phyloP scores from a whole-genome alignment of 257 asterid species.

The Handroanthus guayacan region DNA sequence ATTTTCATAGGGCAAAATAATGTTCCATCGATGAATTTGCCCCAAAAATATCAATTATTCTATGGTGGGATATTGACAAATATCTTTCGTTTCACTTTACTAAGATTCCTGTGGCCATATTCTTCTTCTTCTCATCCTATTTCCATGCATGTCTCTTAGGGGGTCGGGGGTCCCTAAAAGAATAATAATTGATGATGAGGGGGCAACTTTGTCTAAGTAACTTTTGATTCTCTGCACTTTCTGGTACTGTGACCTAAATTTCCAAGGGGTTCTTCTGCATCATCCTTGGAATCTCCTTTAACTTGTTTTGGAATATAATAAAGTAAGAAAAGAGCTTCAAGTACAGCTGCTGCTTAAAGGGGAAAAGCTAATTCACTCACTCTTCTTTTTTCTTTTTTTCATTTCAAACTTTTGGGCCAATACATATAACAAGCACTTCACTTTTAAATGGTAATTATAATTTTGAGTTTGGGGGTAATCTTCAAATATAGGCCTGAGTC shows the following conservation, averaged over 20 bases:
- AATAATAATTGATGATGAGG: constrained; percentile 55
- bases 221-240: constrained; percentile 51
- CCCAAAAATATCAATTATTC: constrained; percentile 36
- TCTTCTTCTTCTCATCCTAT: constrained; percentile 49
- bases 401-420: constrained; percentile 33
- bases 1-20: constrained; percentile 37
- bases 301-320: constrained; percentile 58
- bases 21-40: constrained; percentile 21
- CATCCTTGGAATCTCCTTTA: constrained; percentile 77
- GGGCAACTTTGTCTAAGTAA: constrained; percentile 35
- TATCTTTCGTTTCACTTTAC: constrained; percentile 53
- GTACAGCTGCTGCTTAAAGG: constrained; percentile 41
- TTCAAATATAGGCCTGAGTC: too few species aligned
- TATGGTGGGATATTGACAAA: constrained; percentile 55
- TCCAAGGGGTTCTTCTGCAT: constrained; percentile 50
- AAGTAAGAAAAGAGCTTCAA: constrained; percentile 50
- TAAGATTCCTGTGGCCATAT: constrained; percentile 55
- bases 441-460: neutral
- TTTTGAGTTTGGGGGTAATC: neutral
- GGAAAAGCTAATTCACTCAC: constrained; percentile 41
- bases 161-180: constrained; percentile 46
- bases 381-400: constrained; percentile 30
- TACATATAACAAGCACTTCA: neutral
- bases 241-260: constrained; percentile 39
- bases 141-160: constrained; percentile 31